Conservation (phyloP, 2,329 filamentous ascomycete genomes). For the Ramularia collo-cygni region DNA sequence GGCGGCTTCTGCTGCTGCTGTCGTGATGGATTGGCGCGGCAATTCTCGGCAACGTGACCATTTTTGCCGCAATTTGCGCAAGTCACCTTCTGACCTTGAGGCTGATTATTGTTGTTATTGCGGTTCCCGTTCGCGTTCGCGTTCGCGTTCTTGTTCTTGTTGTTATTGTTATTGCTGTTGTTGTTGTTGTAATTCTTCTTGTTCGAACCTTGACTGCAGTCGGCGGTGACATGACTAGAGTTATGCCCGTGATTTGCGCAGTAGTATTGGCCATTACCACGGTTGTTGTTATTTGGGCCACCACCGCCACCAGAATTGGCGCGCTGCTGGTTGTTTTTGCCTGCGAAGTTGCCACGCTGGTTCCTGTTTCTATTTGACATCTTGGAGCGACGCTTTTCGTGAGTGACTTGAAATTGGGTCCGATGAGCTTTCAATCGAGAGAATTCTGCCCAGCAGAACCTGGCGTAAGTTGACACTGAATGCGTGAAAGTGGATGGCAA, state of each 20-base stretch:
- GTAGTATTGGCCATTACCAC: not conserved
- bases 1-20: not conserved
- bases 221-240: not conserved
- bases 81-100: not conserved
- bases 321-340: constrained; percentile 1
- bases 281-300: constrained; percentile 1
- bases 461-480: no score
- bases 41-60: not conserved
- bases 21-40: not conserved
- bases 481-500: no score
- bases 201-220: no score
- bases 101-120: not conserved
- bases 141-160: not conserved
- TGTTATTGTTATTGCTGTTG: no score
- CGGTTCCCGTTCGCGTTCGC: not conserved
- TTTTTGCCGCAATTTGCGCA: constrained; percentile 1
- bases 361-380: no score
- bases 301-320: no score
- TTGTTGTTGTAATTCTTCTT: no score
- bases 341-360: not conserved
- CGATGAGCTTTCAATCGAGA: no score
- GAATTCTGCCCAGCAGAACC: no score
- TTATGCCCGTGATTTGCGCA: not conserved
- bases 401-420: no score
- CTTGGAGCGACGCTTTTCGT: no score